Conservation (phyloP, 2,329 filamentous ascomycete species). For the Cryphonectria japonica region DNA sequence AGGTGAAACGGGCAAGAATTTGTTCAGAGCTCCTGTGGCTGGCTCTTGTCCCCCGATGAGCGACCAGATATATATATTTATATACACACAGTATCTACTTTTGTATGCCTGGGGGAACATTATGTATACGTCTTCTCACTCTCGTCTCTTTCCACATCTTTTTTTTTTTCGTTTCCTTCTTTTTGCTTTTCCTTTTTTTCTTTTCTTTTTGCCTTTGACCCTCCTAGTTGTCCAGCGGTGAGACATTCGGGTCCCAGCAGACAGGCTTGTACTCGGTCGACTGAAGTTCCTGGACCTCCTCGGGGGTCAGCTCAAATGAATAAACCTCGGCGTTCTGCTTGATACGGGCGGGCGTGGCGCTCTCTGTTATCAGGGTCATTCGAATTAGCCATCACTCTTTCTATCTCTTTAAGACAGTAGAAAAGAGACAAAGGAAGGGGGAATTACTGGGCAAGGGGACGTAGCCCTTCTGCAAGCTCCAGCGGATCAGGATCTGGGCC, state of each 20-base stretch:
- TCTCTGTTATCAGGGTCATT: slow-evolving; percentile 52
- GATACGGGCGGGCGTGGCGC: slow-evolving; percentile 69
- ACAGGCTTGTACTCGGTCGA: slow-evolving; percentile 58
- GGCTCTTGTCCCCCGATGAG: too few relatives aligned
- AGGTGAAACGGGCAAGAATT: neutral
- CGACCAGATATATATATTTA: too few relatives aligned
- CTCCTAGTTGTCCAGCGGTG: slow-evolving; percentile 44
- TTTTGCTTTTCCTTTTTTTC: neutral
- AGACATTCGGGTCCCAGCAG: slow-evolving; percentile 60
- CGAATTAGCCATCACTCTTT: neutral
- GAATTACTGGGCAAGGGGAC: slow-evolving; percentile 61
- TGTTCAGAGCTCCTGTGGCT: neutral
- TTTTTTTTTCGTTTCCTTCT: neutral
- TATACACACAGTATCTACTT: neutral
- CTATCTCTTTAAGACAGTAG: too few relatives aligned
- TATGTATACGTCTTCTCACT: neutral
- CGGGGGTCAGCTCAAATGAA: slow-evolving; percentile 59
- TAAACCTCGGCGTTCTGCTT: slow-evolving; percentile 62
- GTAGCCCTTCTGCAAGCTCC: slow-evolving; percentile 79
- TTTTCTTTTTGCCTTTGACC: too few relatives aligned
- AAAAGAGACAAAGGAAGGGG: neutral
- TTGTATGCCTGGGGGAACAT: neutral
- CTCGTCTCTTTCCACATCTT: neutral
- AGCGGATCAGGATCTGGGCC: slow-evolving; percentile 79
- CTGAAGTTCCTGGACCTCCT: slow-evolving; percentile 55